These are phyloP conservation scores for Claviceps sp. DNA, from an alignment of 2,329 filamentous ascomycete species.

Conservation along the genomic window DNA sequence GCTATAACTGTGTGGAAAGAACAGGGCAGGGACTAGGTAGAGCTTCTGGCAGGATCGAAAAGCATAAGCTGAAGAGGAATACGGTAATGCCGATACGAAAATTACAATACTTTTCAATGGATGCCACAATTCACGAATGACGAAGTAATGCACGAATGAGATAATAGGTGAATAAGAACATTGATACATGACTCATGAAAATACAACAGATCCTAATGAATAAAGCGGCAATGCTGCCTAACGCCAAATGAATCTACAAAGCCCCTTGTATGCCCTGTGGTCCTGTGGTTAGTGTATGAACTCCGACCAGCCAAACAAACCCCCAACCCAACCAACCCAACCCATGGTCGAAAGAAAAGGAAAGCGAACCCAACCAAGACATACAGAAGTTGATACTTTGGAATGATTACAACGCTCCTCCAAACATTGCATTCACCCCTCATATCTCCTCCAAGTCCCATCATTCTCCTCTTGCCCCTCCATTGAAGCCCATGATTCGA, in stretches of 20 bases:
- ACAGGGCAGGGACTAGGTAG: too few species aligned
- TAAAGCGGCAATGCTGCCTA: constrained; percentile 1
- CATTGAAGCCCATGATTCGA: neutral
- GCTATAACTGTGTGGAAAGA: neutral
- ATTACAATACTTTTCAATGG: too few species aligned
- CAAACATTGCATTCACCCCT: constrained; percentile 1
- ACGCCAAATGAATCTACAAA: constrained; percentile 5
- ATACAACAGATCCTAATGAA: constrained; percentile 1
- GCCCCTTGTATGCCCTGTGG: neutral
- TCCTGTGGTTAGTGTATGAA: neutral
- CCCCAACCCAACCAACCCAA: too few species aligned
- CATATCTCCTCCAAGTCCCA: too few species aligned
- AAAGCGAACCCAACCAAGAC: neutral
- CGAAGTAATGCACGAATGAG: neutral
- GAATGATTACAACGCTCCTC: constrained; percentile 3
- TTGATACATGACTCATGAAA: constrained; percentile 2
- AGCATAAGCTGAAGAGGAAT: neutral
- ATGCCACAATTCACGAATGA: too few species aligned
- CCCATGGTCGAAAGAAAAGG: neutral
- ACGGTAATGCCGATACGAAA: too few species aligned
- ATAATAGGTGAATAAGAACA: neutral
- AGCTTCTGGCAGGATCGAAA: neutral
- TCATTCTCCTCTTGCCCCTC: too few species aligned
- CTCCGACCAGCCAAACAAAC: neutral
- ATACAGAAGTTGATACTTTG: neutral